phyloP scores from a whole-genome alignment of 75 land plant genomes.

The Chamaecyparis obtusa region DNA sequence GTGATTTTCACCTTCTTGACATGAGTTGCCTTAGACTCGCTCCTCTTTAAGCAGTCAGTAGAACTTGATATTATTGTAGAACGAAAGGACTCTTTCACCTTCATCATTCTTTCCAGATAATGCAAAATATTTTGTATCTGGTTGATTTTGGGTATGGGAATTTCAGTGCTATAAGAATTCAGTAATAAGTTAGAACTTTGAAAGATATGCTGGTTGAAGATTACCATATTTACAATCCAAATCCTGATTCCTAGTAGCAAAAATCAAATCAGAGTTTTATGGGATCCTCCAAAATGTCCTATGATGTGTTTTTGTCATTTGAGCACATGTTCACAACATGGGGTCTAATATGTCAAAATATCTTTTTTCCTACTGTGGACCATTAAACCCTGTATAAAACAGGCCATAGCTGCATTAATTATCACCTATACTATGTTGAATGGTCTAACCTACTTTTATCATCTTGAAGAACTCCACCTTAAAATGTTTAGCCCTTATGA shows the following conservation, averaged over 20 bases:
- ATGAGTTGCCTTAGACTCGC: background rate
- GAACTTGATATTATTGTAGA: background rate
- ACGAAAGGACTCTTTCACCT: background rate
- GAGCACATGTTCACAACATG: background rate
- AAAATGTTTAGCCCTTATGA: background rate
- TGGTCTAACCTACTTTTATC: background rate
- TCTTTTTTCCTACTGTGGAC: background rate
- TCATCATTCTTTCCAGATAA: background rate
- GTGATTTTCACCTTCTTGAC: background rate
- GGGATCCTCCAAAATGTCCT: background rate
- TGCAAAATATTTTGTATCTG: background rate
- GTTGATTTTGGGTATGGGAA: background rate
- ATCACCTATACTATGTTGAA: background rate
- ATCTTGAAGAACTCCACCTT: background rate
- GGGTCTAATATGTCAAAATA: background rate
- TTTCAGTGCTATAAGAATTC: background rate
- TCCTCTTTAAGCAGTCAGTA: background rate
- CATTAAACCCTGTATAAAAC: background rate
- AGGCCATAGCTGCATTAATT: background rate
- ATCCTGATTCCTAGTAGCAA: background rate
- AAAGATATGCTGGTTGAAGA: background rate
- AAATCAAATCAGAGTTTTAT: background rate
- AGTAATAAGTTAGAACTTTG: background rate
- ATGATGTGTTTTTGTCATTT: background rate
- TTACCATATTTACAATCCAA: background rate